Percentiles rank a stretch among this genome's conserved stretches.
These are phyloP conservation scores for Beauveria pseudobassiana DNA, from an alignment of 2,329 filamentous ascomycete genomes.

Conservation along the genomic window DNA sequence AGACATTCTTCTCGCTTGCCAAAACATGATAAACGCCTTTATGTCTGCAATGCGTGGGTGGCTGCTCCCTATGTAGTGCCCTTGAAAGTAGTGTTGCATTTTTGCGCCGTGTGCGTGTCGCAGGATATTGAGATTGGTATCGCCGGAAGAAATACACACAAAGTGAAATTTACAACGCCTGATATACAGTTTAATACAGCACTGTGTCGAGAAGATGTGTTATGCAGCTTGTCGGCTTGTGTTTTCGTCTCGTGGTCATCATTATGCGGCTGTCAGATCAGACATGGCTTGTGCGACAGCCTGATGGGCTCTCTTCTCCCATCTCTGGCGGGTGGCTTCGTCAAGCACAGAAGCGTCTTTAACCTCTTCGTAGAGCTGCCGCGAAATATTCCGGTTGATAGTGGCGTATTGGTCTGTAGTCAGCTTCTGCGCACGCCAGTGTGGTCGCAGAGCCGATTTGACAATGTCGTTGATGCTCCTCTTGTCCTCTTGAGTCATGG, in stretches of 20 bases:
- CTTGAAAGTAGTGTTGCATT: not conserved
- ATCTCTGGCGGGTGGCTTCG: conserved; percentile 57
- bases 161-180: conserved; percentile 3
- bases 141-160: conserved; percentile 11
- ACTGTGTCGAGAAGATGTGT: not conserved
- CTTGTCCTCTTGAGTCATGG: conserved; percentile 74
- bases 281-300: conserved; percentile 73
- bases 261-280: conserved; percentile 39
- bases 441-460: conserved; percentile 69
- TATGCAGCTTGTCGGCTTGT: conserved; percentile 13
- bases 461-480: conserved; percentile 86
- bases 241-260: conserved; percentile 17
- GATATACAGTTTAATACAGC: conserved; percentile 1
- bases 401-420: conserved; percentile 85
- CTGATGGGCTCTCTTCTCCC: conserved; percentile 68
- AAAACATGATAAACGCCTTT: conserved; percentile 8
- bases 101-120: conserved; percentile 15
- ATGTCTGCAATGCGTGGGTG: conserved; percentile 9
- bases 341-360: conserved; percentile 51
- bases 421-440: conserved; percentile 72
- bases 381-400: conserved; percentile 85
- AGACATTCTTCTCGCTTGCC: not conserved
- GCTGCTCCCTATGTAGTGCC: not conserved
- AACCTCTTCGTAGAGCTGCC: conserved; percentile 72
- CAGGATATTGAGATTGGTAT: conserved; percentile 25